Percentiles rank a stretch among this genome's conserved stretches.
These are phyloP conservation scores for Phoma sp. DNA, from an alignment of 2,329 filamentous ascomycete genomes.

Conservation along the genomic window DNA sequence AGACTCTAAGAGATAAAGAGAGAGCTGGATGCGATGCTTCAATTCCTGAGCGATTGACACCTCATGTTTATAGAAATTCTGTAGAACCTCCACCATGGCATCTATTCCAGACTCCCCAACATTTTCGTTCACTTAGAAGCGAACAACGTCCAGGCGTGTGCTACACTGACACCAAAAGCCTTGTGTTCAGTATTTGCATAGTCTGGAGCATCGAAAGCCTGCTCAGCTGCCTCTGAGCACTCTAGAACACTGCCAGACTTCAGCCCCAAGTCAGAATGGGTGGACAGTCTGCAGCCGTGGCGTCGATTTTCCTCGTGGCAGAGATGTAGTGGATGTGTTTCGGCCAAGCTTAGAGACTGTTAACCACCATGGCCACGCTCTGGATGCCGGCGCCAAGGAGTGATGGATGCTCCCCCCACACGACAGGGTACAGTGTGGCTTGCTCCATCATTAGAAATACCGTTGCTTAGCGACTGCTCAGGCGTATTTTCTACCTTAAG, in stretches of 20 bases:
- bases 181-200: background rate
- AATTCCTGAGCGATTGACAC: background rate
- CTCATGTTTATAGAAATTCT: background rate
- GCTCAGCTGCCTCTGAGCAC: background rate
- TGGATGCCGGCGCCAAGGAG: background rate
- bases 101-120: background rate
- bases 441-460: background rate
- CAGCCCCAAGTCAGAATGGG: background rate
- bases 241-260: background rate
- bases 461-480: background rate
- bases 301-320: background rate
- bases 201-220: background rate
- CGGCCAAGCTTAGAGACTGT: background rate
- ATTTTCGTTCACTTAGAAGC: background rate
- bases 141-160: background rate
- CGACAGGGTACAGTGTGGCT: background rate
- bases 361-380: background rate
- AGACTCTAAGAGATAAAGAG: background rate
- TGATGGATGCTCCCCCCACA: background rate
- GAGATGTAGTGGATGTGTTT: background rate
- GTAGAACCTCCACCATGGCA: background rate
- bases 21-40: background rate
- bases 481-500: background rate
- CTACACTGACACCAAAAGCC: slow-evolving; percentile 2
- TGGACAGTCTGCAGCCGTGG: background rate